Evolutionary conservation across 2,329 filamentous ascomycete species (phyloP), one percentile per base, ranked within the genome.

Genomic region (Coniella vitis): DNA sequence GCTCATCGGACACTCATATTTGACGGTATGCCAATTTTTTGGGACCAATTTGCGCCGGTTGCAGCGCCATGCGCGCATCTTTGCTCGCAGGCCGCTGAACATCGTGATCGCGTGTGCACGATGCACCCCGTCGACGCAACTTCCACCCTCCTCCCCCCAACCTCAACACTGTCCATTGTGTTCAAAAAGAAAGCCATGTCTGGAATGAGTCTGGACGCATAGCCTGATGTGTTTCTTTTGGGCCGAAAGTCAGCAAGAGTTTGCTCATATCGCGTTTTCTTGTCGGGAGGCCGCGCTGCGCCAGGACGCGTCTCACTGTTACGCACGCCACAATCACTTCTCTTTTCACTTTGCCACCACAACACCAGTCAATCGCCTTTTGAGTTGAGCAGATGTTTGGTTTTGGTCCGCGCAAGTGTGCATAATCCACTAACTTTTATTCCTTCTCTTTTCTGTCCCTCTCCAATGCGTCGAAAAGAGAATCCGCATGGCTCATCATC

Each of bases 41-140:
- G 9, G 35, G 1, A n/a, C 47, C 37, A 10, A 50, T 50, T 50
- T 35, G n/a, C 31, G 12, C 31, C 36, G 12, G 25, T 17, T 34
- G 51, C 35, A 47, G 19, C 47, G 36, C 48, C 39, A 34, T 53
- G 47, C 47, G 35, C 38, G 21, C 43, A 17, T 50, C 35, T 39
- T 44, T 38, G 47, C 22, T 31, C 21, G 42, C 38, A 32, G 21
- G 47, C 43, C n/a, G 34, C 25, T 47, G 12, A 21, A 14, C 29
- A 42, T 39, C 47, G 45, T 42, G 39, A 50, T 47, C 47, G 44
- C 47, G 39, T 40, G 29, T 44, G 21, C 36, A 40, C 47, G 47
- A 50, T 50, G 51, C 51, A 34, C 7, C 13, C 36, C 21, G 10
- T 17, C 38, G 21, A 19, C 34, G 16, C 19, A 36, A n/a, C 13